Conservation (phyloP, 805 yeast genomes). For the Lachancea fermentati region DNA sequence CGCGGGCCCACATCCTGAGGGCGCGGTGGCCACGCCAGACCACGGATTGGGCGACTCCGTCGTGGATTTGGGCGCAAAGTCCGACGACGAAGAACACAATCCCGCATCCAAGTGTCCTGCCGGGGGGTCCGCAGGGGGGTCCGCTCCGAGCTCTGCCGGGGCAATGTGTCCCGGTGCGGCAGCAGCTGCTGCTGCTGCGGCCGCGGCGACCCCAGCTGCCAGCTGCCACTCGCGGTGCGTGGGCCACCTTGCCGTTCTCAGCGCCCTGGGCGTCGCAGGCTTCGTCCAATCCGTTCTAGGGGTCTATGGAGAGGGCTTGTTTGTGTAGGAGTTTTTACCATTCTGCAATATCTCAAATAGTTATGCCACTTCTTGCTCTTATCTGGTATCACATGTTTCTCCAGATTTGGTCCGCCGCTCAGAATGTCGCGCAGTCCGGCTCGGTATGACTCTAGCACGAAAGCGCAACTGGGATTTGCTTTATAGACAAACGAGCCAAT, state of each 20-base stretch:
- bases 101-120: slow-evolving; percentile 5
- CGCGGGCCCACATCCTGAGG: not conserved
- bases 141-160: not conserved
- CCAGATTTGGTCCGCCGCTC: too few relatives aligned
- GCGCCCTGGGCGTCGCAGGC: slow-evolving; percentile 6
- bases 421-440: too few relatives aligned
- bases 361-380: too few relatives aligned
- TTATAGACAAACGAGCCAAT: too few relatives aligned
- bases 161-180: slow-evolving; percentile 3
- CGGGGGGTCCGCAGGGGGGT: slow-evolving; percentile 1
- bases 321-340: slow-evolving; percentile 8
- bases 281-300: slow-evolving; percentile 30
- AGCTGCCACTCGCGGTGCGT: too few relatives aligned
- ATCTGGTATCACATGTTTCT: too few relatives aligned
- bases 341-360: too few relatives aligned
- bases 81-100: too few relatives aligned
- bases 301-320: slow-evolving; percentile 31
- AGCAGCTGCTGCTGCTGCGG: slow-evolving; percentile 17
- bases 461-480: too few relatives aligned
- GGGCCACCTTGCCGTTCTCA: slow-evolving; percentile 6
- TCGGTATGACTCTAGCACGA: too few relatives aligned
- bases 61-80: slow-evolving; percentile 23
- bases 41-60: slow-evolving; percentile 22
- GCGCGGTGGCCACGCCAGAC: slow-evolving; percentile 2
- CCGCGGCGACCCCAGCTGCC: slow-evolving; percentile 10